These are phyloP conservation scores for Pseudocercospora vitis DNA, from an alignment of 2,329 filamentous ascomycete genomes.

Conservation along the genomic window DNA sequence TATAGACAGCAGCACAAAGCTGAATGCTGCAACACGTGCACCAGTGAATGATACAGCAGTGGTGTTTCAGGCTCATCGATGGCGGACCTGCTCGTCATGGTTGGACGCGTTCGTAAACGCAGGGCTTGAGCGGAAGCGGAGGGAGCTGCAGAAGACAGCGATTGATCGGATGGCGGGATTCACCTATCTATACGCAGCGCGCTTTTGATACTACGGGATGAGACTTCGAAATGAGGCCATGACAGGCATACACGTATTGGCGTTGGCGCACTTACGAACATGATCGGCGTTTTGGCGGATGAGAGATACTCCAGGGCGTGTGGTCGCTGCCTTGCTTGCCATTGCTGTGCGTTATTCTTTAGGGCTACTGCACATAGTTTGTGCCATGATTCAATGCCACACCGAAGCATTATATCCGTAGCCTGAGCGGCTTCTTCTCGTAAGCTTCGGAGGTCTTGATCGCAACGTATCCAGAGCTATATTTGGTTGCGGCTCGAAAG, in stretches of 20 bases:
- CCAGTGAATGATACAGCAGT: too few relatives aligned
- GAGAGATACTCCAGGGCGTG: constrained; percentile 18
- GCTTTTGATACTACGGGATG: too few relatives aligned
- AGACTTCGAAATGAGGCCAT: neutral
- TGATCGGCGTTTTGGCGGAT: constrained; percentile 16
- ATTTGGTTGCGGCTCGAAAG: too few relatives aligned
- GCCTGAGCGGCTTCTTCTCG: too few relatives aligned
- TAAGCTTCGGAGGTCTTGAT: too few relatives aligned
- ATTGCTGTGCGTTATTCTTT: neutral
- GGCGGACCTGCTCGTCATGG: too few relatives aligned
- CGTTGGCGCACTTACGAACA: constrained; percentile 2
- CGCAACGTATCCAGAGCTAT: too few relatives aligned
- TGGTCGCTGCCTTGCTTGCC: neutral
- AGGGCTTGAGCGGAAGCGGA: too few relatives aligned
- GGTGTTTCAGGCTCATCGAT: too few relatives aligned
- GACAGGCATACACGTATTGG: neutral
- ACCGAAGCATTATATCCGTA: neutral
- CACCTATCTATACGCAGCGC: too few relatives aligned
- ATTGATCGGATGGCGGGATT: too few relatives aligned
- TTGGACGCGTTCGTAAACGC: neutral
- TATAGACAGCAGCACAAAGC: neutral
- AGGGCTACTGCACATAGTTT: constrained; percentile 9
- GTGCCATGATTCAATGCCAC: constrained; percentile 13
- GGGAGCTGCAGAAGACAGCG: too few relatives aligned
- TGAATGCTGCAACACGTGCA: neutral